Evolutionary conservation across 352 stramenopile species (phyloP).

Genomic region (Globisporangium spinosum): DNA sequence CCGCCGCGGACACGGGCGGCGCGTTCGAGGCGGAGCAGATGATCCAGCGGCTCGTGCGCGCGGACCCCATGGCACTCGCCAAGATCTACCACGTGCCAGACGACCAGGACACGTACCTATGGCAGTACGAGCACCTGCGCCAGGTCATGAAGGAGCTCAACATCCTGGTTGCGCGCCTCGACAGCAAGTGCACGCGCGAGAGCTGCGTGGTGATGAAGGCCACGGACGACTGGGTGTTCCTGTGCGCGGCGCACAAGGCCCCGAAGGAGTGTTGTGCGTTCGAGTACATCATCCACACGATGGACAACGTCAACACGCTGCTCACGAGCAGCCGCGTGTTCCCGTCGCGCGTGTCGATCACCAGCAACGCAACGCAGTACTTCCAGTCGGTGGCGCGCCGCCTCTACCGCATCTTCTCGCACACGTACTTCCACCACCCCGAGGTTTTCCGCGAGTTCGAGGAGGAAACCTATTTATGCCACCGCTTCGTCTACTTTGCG

Average conservation of each 20-base stretch:
- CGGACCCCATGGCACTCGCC: constrained; percentile 47
- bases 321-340: constrained; percentile 81
- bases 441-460: constrained; percentile 76
- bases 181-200: constrained; percentile 65
- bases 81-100: constrained; percentile 74
- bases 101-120: constrained; percentile 80
- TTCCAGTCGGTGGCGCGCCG: constrained; percentile 80
- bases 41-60: constrained; percentile 69
- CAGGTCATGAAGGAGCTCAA: constrained; percentile 86
- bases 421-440: constrained; percentile 81
- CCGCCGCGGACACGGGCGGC: constrained; percentile 32
- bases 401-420: constrained; percentile 83
- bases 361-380: constrained; percentile 78
- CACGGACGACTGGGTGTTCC: constrained; percentile 84
- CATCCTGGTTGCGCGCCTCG: constrained; percentile 60
- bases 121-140: constrained; percentile 83
- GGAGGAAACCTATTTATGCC: constrained; percentile 70
- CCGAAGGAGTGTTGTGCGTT: constrained; percentile 83
- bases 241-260: constrained; percentile 79
- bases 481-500: constrained; percentile 83
- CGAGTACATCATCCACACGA: constrained; percentile 84
- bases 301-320: constrained; percentile 86
- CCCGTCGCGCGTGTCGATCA: constrained; percentile 72
- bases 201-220: constrained; percentile 78
- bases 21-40: constrained; percentile 76